Conservation (phyloP, 73 alveolate species). For the Effrenium voratum region DNA sequence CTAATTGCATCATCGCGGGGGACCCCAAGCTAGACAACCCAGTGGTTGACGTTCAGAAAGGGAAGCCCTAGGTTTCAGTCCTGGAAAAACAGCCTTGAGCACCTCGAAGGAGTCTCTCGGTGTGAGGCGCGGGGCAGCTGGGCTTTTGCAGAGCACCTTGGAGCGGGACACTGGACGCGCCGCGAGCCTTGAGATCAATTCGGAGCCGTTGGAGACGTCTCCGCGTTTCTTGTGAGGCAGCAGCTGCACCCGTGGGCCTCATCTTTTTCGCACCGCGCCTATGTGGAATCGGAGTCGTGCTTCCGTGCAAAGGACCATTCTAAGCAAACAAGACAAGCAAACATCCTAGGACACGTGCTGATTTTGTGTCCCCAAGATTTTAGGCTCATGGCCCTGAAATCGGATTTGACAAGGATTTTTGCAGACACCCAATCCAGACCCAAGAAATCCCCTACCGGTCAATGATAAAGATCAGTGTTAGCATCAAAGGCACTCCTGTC, state of each 20-base stretch:
- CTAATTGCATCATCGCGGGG: too few relatives aligned
- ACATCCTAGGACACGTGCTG: too few relatives aligned
- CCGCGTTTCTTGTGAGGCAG: slow-evolving; percentile 36
- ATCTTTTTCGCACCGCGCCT: slow-evolving; percentile 33
- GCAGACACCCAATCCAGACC: too few relatives aligned
- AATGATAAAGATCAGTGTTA: neutral
- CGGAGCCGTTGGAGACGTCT: neutral
- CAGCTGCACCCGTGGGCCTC: slow-evolving; percentile 87
- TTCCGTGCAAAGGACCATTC: too few relatives aligned
- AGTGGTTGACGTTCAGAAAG: too few relatives aligned
- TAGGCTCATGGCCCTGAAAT: too few relatives aligned
- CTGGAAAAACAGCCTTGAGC: neutral
- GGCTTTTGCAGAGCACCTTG: slow-evolving; percentile 45
- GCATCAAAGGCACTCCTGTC: neutral
- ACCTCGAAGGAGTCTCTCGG: neutral
- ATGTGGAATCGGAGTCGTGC: neutral
- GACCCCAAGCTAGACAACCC: too few relatives aligned
- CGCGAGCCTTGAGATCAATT: too few relatives aligned
- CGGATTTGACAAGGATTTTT: too few relatives aligned
- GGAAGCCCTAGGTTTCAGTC: neutral
- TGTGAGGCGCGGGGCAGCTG: slow-evolving; percentile 58
- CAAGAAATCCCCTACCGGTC: neutral
- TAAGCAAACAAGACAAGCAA: too few relatives aligned
- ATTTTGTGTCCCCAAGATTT: too few relatives aligned
- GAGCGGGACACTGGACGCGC: slow-evolving; percentile 92